Conservation (phyloP, 2,329 filamentous ascomycete species). For the Ophiosphaerella narmari region DNA sequence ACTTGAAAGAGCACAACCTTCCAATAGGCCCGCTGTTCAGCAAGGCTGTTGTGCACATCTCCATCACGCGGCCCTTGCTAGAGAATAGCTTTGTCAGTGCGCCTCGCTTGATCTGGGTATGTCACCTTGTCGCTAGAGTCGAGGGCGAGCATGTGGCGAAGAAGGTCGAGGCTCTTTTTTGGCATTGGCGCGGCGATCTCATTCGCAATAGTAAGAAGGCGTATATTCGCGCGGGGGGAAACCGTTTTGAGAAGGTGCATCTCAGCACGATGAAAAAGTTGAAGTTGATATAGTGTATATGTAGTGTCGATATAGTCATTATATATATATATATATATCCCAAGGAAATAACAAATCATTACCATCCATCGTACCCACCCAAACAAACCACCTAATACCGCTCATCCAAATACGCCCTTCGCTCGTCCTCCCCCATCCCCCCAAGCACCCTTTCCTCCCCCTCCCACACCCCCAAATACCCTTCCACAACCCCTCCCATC, state of each 20-base stretch:
- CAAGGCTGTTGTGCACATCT: slow-evolving; percentile 30
- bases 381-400: slow-evolving; percentile 56
- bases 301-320: too few species aligned
- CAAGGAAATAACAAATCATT: neutral
- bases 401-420: slow-evolving; percentile 66
- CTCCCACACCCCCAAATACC: slow-evolving; percentile 64
- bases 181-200: slow-evolving; percentile 34
- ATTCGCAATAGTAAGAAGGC: slow-evolving; percentile 29
- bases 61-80: slow-evolving; percentile 30
- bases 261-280: slow-evolving; percentile 36
- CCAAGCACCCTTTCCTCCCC: slow-evolving; percentile 60
- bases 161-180: slow-evolving; percentile 34
- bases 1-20: slow-evolving; percentile 24
- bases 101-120: slow-evolving; percentile 35
- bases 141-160: slow-evolving; percentile 35
- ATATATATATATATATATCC: too few species aligned
- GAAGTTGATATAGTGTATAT: slow-evolving; percentile 23
- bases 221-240: slow-evolving; percentile 21
- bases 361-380: too few species aligned
- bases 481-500: slow-evolving; percentile 60
- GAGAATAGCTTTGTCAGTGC: slow-evolving; percentile 37
- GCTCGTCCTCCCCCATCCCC: slow-evolving; percentile 54
- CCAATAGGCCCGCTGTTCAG: slow-evolving; percentile 37
- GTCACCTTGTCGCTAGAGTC: slow-evolving; percentile 30
- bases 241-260: slow-evolving; percentile 24